A percentile compares a stretch with the other conserved stretches of the same genome.
These are phyloP conservation scores for Colletotrichum phormii DNA, from an alignment of 2,329 filamentous ascomycete genomes.

Conservation along the genomic window DNA sequence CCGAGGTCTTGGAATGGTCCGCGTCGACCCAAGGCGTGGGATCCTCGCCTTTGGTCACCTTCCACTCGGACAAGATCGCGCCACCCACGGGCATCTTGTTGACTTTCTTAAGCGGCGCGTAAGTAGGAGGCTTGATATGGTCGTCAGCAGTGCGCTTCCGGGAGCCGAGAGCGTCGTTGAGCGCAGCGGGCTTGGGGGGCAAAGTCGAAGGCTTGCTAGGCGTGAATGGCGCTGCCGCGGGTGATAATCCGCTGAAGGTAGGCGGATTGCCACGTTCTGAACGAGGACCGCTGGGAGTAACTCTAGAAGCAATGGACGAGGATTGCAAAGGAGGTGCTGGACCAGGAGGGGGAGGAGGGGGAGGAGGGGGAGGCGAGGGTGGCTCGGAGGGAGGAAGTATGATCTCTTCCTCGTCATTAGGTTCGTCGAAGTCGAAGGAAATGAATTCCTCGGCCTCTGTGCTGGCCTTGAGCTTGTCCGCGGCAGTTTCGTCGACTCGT, in stretches of 20 bases:
- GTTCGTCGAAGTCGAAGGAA: constrained; percentile 75
- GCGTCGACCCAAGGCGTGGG: constrained; percentile 72
- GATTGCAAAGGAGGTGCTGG: constrained; percentile 10
- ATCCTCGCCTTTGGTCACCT: constrained; percentile 52
- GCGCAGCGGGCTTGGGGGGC: constrained; percentile 42
- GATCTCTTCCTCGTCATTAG: constrained; percentile 51
- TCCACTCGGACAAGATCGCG: constrained; percentile 65
- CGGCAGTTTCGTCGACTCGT: constrained; percentile 68
- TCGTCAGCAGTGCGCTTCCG: constrained; percentile 82
- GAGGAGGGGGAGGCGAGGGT: constrained; percentile 29
- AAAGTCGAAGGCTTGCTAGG: constrained; percentile 40
- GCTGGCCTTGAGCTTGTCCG: constrained; percentile 61
- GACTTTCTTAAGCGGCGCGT: constrained; percentile 63
- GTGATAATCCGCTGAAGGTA: constrained; percentile 36
- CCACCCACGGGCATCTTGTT: constrained; percentile 63
- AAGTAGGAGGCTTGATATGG: constrained; percentile 69
- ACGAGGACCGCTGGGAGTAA: constrained; percentile 19
- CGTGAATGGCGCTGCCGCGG: constrained; percentile 36
- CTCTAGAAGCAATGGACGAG: neutral
- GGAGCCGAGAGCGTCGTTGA: constrained; percentile 63
- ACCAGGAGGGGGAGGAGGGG: constrained; percentile 18
- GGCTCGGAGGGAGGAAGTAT: constrained; percentile 32
- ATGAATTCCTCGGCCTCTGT: constrained; percentile 86
- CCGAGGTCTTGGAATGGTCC: constrained; percentile 65
- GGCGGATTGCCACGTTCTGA: neutral